Conservation (phyloP, 371 early-diverging fungal genomes). For the Batkoa obscura region DNA sequence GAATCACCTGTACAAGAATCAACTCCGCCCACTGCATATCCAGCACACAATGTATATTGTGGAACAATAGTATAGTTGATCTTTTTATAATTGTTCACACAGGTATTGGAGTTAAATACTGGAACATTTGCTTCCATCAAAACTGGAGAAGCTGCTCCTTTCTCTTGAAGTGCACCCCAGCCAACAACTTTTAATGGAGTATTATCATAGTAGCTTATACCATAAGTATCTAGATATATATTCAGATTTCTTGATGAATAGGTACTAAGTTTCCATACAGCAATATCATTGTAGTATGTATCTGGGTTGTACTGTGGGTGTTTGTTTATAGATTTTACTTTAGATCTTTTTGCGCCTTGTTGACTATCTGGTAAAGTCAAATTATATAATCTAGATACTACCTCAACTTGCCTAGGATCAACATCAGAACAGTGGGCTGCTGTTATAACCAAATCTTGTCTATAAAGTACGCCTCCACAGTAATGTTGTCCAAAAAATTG, state of each 20-base stretch:
- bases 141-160: not conserved
- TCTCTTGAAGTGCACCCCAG: not conserved
- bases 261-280: not conserved
- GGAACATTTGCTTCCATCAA: not conserved
- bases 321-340: not conserved
- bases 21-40: constrained; percentile 12
- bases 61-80: constrained; percentile 14
- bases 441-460: not conserved
- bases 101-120: not conserved
- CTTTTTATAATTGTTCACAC: constrained; percentile 11
- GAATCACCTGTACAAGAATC: constrained; percentile 25
- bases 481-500: not conserved
- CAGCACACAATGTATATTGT: constrained; percentile 15
- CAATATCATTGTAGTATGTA: not conserved
- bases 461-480: not conserved
- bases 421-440: not conserved
- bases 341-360: not conserved
- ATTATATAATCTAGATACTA: not conserved
- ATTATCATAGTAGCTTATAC: no score
- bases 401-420: not conserved
- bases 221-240: no score
- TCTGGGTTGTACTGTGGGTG: not conserved
- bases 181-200: not conserved
- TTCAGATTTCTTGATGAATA: no score
- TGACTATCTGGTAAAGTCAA: not conserved